Conservation (phyloP, 1,284 basidiomycete species). For the Neonothopanus nambi region DNA sequence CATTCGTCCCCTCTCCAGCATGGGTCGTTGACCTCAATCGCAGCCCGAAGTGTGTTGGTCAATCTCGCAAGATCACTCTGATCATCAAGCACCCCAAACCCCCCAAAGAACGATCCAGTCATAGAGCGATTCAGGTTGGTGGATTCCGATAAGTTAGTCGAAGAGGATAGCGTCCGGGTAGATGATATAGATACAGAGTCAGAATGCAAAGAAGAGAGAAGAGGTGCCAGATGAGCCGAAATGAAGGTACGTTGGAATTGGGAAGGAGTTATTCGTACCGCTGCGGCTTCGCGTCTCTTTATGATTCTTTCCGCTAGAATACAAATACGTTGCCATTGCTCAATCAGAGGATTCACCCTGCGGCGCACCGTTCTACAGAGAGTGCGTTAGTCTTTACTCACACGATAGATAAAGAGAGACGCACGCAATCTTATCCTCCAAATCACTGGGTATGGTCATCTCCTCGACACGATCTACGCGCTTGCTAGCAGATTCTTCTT, state of each 20-base stretch:
- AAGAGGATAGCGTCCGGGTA: conserved; percentile 24
- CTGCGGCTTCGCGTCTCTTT: conserved; percentile 83
- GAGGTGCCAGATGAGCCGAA: conserved; percentile 62
- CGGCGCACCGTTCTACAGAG: conserved; percentile 61
- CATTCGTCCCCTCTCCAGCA: conserved; percentile 83
- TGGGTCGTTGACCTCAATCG: conserved; percentile 73
- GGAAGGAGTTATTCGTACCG: conserved; percentile 74
- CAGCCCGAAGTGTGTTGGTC: conserved; percentile 78
- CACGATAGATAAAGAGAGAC: conserved; percentile 27
- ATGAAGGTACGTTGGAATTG: conserved; percentile 55
- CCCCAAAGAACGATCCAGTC: conserved; percentile 23
- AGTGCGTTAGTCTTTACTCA: conserved; percentile 7
- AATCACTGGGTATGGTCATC: conserved; percentile 88
- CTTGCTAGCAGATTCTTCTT: conserved; percentile 85
- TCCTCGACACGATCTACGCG: conserved; percentile 83
- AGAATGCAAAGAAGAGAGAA: conserved; percentile 34
- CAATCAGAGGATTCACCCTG: conserved; percentile 74
- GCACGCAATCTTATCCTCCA: conserved; percentile 85
- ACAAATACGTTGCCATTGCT: conserved; percentile 90
- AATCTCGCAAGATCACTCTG: conserved; percentile 83
- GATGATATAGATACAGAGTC: conserved; percentile 30
- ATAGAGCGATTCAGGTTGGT: conserved; percentile 14
- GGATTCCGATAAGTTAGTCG: conserved; percentile 1
- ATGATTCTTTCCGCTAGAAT: conserved; percentile 82
- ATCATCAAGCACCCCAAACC: conserved; percentile 28